Evolutionary conservation across 371 early-diverging fungal species (phyloP), one percentile per base, ranked within the genome.

Genomic region (Mortierella sp.): DNA sequence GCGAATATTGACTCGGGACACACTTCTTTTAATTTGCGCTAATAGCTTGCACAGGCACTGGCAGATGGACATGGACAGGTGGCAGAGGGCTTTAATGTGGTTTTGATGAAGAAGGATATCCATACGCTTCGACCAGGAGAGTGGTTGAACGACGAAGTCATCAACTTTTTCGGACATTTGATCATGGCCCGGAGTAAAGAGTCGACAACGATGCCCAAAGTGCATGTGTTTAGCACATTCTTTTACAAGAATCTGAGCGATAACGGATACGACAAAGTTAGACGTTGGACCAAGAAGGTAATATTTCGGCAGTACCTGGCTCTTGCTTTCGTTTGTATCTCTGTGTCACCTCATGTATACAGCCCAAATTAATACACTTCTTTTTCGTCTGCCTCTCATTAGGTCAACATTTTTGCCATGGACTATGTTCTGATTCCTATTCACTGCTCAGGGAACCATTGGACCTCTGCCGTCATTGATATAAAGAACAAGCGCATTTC

Each of bases 131-230:
- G 79, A 14, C 88, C 87, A n/a, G 90, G 90, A 21, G 81, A 86
- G n/a, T 97, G 97, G 97, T 84, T 97, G 7, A 96, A 97, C 70
- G 97, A 97, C 71, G 96, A 96, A 75, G 93, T 89, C 60, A 94
- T 97, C 81, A 97, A 97, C 81, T 96, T 94, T 79, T 97, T 96
- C 75, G 91, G 93, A 74, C 85, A 89, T 51, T 74, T 97, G 28
- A 83, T 96, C 21, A 86, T 91, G 71, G 84, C 88, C 1, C 89
- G 98, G 12, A 77, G 66, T 57, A 77, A 77, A 19, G 81, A 92
- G 15, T 80, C 83, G 28, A 29, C 29, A 23, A 58, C 74, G 5
- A 62, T 75, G 3, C 95, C 90, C 4, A 82, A 75, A 45, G 84
- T 96, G 16, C 94, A 95, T 72, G 88, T 90, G 45, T 98, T 95